Base-by-base conservation (phyloP, 2,329 filamentous ascomycete genomes). In the Pseudocercospora cruenta region DNA sequence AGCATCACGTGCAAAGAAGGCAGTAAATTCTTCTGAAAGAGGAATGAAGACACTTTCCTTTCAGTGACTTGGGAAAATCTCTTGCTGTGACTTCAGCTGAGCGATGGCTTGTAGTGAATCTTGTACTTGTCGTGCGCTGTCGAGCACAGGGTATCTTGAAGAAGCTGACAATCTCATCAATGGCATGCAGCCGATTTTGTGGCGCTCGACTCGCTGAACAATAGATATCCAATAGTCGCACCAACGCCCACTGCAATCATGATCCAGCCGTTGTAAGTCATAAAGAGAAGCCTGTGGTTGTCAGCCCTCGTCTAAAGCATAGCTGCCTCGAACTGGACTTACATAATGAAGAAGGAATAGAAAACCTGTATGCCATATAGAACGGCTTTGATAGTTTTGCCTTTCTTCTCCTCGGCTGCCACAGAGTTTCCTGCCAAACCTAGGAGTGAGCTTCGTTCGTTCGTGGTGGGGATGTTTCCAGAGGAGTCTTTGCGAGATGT, bases 331-430 rank as follows among this genome's bases (percentile, higher is more conserved):
- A 57, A 5, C 36, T 14, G 16, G 1, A 89, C 94, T 89, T 79
- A 97, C 95, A 99, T 99, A 78, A 99, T 94, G 86, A 99, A 98
- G 76, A 99, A 98, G 55, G 94, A 96, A 80, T 99, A 99, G 80
- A 98, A 98, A 72, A 95, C 96, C 83, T 99, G 95, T 60, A 95
- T 80, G 21, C 90, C 94, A 82, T 99, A 99, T 63, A 99, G 82
- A 33, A 86, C 80, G 28, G 92, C 91, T 84, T 97, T 94, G 79
- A 92, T 82, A 68, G 96, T 77, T 79, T 92, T 93, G 60, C 88
- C 90, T 75, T 86, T 87, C 80, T 88, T 87, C 78, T 88, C 86
- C 83, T 69, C 64, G 22, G 67, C 67, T 28, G 62, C 62, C n/a
- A 68, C 64, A 21, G 90, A 82, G 21, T 64, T 67, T 39, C 70